phyloP scores from a whole-genome alignment of 2,329 filamentous ascomycete genomes.

The Boeremia exigua region DNA sequence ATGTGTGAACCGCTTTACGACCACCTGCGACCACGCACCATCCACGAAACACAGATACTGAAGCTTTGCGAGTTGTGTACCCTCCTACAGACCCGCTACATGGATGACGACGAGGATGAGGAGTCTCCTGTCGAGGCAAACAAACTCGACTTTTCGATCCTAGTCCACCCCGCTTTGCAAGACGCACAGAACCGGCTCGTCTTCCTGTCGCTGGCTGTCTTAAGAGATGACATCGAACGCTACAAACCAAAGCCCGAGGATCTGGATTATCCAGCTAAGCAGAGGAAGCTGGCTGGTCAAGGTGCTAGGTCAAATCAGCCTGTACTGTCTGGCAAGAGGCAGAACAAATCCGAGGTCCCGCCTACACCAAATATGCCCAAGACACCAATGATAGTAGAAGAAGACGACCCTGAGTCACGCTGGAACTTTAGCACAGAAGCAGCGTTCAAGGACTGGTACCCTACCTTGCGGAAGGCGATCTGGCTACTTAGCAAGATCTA shows the following conservation, averaged over 20 bases:
- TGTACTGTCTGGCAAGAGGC: constrained; percentile 61
- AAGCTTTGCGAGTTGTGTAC: constrained; percentile 72
- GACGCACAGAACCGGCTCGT: constrained; percentile 72
- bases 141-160: constrained; percentile 65
- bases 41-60: constrained; percentile 70
- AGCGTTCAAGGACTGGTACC: constrained; percentile 68
- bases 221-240: constrained; percentile 71
- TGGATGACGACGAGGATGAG: constrained; percentile 59
- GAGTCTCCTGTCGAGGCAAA: constrained; percentile 57
- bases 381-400: constrained; percentile 56
- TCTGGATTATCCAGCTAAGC: constrained; percentile 66
- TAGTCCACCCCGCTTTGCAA: constrained; percentile 70
- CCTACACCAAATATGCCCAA: constrained; percentile 52
- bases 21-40: constrained; percentile 67
- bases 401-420: constrained; percentile 58
- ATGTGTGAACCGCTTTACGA: constrained; percentile 73
- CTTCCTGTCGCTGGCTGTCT: constrained; percentile 66
- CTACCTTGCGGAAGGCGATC: constrained; percentile 70
- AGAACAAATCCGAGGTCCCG: constrained; percentile 47
- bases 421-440: constrained; percentile 64
- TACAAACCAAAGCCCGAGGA: constrained; percentile 71
- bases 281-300: constrained; percentile 52
- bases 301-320: constrained; percentile 51
- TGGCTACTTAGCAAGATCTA: constrained; percentile 74
- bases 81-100: constrained; percentile 69